These are phyloP conservation scores for Epichloe sibirici DNA, from an alignment of 2,329 filamentous ascomycete species.

Conservation along the genomic window DNA sequence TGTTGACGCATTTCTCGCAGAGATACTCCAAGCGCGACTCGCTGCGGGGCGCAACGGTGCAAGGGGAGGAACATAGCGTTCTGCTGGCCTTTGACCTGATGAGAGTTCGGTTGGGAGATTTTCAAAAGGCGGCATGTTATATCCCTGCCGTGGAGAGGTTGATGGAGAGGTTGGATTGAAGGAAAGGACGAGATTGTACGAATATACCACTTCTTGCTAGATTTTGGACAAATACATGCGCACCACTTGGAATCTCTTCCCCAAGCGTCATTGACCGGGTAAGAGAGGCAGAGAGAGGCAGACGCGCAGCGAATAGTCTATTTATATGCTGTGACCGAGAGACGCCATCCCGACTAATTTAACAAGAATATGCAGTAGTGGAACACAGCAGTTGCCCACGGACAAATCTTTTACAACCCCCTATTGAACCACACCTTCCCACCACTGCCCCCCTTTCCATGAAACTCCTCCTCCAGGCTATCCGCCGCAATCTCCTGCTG, in stretches of 20 bases:
- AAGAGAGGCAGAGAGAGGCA: too few species aligned
- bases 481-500: slow-evolving; percentile 68
- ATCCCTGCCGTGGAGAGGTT: slow-evolving; percentile 42
- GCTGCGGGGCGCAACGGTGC: slow-evolving; percentile 21
- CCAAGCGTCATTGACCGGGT: too few species aligned
- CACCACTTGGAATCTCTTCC: too few species aligned
- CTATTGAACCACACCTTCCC: slow-evolving; percentile 94
- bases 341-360: not conserved
- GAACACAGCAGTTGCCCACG: not conserved
- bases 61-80: slow-evolving; percentile 29
- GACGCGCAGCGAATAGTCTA: not conserved
- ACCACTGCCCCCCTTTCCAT: slow-evolving; percentile 61
- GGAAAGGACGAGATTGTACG: not conserved
- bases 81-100: slow-evolving; percentile 72
- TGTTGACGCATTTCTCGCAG: slow-evolving; percentile 93
- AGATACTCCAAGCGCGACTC: slow-evolving; percentile 61
- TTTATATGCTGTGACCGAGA: not conserved
- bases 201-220: not conserved
- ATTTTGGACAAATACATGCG: not conserved
- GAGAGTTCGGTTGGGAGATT: slow-evolving; percentile 58
- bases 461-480: slow-evolving; percentile 76
- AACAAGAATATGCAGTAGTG: not conserved
- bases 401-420: slow-evolving; percentile 52
- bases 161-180: slow-evolving; percentile 29
- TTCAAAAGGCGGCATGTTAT: slow-evolving; percentile 52